Evolutionary conservation across 306 rosid species (phyloP).

Genomic region (Erythrophleum fordii): DNA sequence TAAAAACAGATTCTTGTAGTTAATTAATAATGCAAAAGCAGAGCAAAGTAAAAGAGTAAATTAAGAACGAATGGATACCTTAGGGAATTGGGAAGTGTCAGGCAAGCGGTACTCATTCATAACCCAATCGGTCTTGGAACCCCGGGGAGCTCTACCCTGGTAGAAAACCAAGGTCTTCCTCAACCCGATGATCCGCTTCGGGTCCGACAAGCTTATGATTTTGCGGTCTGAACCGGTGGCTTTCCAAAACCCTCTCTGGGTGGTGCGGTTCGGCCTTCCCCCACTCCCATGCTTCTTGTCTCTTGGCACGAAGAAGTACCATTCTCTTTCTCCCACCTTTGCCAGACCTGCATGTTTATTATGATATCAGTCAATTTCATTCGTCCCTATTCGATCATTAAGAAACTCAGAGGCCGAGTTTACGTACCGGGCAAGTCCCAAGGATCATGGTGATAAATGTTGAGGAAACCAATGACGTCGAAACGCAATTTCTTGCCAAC

Average conservation of each 20-base stretch:
- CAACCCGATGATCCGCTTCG: slow-evolving; percentile 73
- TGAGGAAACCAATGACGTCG: slow-evolving; percentile 63
- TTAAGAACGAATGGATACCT: slow-evolving; percentile 63
- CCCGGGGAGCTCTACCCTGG: slow-evolving; percentile 85
- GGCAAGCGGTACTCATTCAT: slow-evolving; percentile 99
- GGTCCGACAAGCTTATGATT: slow-evolving; percentile 73
- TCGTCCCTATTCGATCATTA: too few species aligned
- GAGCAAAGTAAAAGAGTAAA: too few species aligned
- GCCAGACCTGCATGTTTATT: slow-evolving; percentile 54
- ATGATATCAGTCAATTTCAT: too few species aligned
- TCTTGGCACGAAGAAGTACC: slow-evolving; percentile 99
- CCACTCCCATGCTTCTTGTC: slow-evolving; percentile 91
- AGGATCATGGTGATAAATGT: slow-evolving; percentile 69
- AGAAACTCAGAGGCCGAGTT: too few species aligned
- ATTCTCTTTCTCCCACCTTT: slow-evolving; percentile 91
- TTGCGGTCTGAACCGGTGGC: slow-evolving; percentile 95
- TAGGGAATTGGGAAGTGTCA: slow-evolving; percentile 59
- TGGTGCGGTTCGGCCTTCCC: slow-evolving; percentile 95
- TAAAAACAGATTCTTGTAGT: too few species aligned
- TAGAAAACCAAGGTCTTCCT: slow-evolving; percentile 96
- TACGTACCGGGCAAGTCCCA: slow-evolving; percentile 61
- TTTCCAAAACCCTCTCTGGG: slow-evolving; percentile 91
- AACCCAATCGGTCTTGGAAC: slow-evolving; percentile 93
- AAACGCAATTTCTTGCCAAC: slow-evolving; percentile 51
- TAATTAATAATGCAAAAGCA: too few species aligned